These are phyloP conservation scores for Ustilago cynodontis DNA, from an alignment of 1,284 basidiomycete genomes.

Conservation along the genomic window DNA sequence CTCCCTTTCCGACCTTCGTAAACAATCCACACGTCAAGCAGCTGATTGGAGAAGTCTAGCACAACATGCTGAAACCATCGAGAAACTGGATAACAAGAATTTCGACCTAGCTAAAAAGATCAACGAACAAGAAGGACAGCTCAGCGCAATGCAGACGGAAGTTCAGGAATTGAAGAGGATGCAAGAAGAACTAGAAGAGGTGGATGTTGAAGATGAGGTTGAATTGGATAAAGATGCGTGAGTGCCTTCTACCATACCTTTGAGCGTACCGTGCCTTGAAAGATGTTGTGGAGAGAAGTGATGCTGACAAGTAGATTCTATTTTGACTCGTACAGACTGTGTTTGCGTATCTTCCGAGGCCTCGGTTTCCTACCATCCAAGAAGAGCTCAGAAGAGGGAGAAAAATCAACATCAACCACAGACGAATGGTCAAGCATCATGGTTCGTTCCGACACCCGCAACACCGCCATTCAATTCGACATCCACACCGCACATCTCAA, in stretches of 20 bases:
- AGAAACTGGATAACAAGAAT: conserved; percentile 58
- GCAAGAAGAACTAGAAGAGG: conserved; percentile 51
- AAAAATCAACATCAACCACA: background rate
- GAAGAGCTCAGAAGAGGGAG: background rate
- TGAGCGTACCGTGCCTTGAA: background rate
- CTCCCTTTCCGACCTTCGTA: conserved; percentile 42
- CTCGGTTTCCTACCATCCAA: conserved; percentile 58
- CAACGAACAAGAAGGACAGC: conserved; percentile 58
- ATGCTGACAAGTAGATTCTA: no score
- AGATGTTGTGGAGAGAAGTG: background rate
- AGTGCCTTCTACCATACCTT: conserved; percentile 22
- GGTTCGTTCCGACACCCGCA: conserved; percentile 53
- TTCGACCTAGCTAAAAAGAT: conserved; percentile 63
- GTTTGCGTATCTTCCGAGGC: conserved; percentile 52
- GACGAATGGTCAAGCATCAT: conserved; percentile 50
- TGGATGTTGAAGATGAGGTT: conserved; percentile 54
- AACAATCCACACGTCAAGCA: conserved; percentile 49
- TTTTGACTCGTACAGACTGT: conserved; percentile 21
- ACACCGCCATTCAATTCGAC: conserved; percentile 58
- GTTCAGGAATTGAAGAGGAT: conserved; percentile 44
- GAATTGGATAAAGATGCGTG: conserved; percentile 61
- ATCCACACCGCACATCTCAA: conserved; percentile 36
- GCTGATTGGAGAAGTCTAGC: conserved; percentile 58
- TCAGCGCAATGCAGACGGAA: conserved; percentile 52
- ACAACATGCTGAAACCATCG: conserved; percentile 47